Base-by-base conservation (phyloP, 805 yeast genomes). In the Kluyveromyces wickerhamii region DNA sequence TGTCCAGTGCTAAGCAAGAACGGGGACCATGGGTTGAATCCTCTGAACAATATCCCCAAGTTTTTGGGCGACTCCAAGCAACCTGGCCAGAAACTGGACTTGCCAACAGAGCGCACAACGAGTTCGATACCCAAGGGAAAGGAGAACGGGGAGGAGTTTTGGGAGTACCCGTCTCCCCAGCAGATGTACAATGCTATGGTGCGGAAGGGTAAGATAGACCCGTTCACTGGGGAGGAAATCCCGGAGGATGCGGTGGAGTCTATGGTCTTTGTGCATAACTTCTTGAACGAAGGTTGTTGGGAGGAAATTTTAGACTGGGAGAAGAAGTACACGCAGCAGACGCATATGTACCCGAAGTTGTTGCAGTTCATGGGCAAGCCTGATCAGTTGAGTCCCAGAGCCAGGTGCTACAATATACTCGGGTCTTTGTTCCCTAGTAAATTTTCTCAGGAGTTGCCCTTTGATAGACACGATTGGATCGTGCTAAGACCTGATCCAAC, bases 161-260 rank as follows among this genome's bases (percentile, higher is more conserved):
- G 99, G 99, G 98, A 92, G 61, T 92, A 92, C 55, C 99, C 99
- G 2, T 85, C 96, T 2, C 98, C 99, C 1, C 98, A 92, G 61
- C 99, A 92, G 57, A 92, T 92, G 99, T 77, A 87, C 45, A 88
- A 89, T 52, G 99, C 99, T 9, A 89, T 92, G 97, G 64, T 87
- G 18, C 76, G 89, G 44, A 92, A 92, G 63, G 95, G 96, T 14
- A 89, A 92, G 51, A 49, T 59, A 10, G 59, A 56, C 29, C 46
- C 54, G 4, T 43, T 45, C 21, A 53, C 57, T 2, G 78, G 73
- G 3, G 81, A 84, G 29, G 94, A 80, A 31, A 73, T 89, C 35
- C 94, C 89, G 3, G 97, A 88, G 56, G 95, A 86, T 43, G 96
- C 96, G 1, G 96, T 92, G 3, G 96, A 85, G 47, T 72, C 84